Conservation (phyloP, 768 basidiomycete species). For the Tephrocybe sp. region DNA sequence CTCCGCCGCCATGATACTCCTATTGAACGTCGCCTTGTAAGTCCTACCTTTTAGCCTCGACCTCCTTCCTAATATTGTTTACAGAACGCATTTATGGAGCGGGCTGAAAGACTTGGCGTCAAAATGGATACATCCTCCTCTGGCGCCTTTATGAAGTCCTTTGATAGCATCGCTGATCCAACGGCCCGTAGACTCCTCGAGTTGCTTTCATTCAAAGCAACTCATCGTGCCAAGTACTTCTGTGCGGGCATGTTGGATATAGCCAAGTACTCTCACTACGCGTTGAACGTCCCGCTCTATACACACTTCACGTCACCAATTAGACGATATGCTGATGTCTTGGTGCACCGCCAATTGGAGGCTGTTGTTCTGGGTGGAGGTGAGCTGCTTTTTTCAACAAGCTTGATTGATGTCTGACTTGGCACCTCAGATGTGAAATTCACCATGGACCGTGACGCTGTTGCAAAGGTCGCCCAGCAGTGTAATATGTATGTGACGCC, state of each 20-base stretch:
- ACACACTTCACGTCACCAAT: conserved; percentile 94
- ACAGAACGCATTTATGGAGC: conserved; percentile 75
- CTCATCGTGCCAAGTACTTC: conserved; percentile 95
- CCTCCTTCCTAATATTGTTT: not conserved
- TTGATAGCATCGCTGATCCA: conserved; percentile 71
- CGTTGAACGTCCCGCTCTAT: conserved; percentile 88
- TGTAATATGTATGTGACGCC: conserved; percentile 80
- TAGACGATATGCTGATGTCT: conserved; percentile 88
- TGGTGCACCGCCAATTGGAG: conserved; percentile 96
- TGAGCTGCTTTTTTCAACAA: conserved; percentile 26
- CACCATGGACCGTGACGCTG: conserved; percentile 95
- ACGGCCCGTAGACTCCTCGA: conserved; percentile 79
- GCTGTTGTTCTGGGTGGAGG: conserved; percentile 75
- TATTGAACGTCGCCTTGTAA: conserved; percentile 85
- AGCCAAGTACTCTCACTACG: conserved; percentile 94
- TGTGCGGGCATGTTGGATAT: conserved; percentile 99
- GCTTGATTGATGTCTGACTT: not conserved
- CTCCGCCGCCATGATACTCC: conserved; percentile 93
- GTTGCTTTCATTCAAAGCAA: conserved; percentile 86
- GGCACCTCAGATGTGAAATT: conserved; percentile 78
- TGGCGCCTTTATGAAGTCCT: conserved; percentile 81
- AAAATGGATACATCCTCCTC: conserved; percentile 78
- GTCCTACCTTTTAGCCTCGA: conserved; percentile 21
- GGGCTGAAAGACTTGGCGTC: conserved; percentile 82
- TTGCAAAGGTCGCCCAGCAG: conserved; percentile 96